phyloP scores from a whole-genome alignment of 768 basidiomycete species.

The Xerocomellus intermedius region DNA sequence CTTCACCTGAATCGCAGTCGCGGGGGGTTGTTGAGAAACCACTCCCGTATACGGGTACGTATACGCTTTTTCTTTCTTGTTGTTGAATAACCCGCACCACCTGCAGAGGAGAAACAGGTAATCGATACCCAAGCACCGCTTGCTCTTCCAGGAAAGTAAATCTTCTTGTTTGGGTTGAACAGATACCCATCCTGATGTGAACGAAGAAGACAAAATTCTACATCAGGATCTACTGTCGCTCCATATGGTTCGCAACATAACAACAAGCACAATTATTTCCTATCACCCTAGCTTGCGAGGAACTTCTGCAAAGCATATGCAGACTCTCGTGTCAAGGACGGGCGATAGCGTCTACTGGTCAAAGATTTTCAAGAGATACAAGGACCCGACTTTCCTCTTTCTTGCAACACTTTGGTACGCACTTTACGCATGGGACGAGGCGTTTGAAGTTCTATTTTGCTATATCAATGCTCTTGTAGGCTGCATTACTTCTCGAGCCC shows the following conservation, averaged over 20 bases:
- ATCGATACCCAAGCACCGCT: constrained; percentile 35
- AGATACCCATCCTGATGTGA: not conserved
- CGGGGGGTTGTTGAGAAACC: not conserved
- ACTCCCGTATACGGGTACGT: constrained; percentile 14
- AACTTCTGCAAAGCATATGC: constrained; percentile 28
- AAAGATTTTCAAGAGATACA: constrained; percentile 27
- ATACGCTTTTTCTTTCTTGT: not conserved
- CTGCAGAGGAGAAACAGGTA: constrained; percentile 14
- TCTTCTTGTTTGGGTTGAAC: not conserved
- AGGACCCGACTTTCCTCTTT: constrained; percentile 34
- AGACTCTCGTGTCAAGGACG: constrained; percentile 25
- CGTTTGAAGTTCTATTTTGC: constrained; percentile 47
- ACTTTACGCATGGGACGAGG: constrained; percentile 61
- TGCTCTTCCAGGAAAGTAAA: constrained; percentile 16
- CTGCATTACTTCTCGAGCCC: not conserved
- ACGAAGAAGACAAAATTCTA: constrained; percentile 20
- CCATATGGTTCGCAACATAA: constrained; percentile 37
- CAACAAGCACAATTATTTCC: constrained; percentile 36
- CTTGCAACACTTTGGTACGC: constrained; percentile 55
- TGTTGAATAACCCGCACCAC: not conserved
- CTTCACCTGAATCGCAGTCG: not conserved
- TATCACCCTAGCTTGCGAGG: constrained; percentile 25
- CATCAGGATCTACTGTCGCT: constrained; percentile 37
- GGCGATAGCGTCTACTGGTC: constrained; percentile 38
- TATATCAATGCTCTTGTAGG: constrained; percentile 51